Evolutionary conservation across 2,329 filamentous ascomycete species (phyloP).

Genomic region (Lasiodiplodia hormozganensis): DNA sequence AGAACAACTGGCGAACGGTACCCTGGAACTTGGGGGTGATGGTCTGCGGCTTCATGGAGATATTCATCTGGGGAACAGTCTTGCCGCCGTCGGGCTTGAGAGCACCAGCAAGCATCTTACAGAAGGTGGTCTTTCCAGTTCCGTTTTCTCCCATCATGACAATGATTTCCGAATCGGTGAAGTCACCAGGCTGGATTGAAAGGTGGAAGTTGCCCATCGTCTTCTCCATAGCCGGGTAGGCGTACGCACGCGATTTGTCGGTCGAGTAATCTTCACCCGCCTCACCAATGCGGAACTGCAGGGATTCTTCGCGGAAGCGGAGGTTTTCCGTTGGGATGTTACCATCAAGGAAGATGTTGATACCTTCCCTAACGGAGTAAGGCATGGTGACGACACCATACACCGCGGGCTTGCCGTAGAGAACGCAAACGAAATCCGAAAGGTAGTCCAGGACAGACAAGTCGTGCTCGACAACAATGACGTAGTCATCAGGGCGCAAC

Average conservation of each 20-base stretch:
- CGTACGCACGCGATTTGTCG: slow-evolving; percentile 84
- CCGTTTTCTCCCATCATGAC: slow-evolving; percentile 99
- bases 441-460: slow-evolving; percentile 98
- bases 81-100: slow-evolving; percentile 85
- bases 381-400: slow-evolving; percentile 98
- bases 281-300: slow-evolving; percentile 94
- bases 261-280: slow-evolving; percentile 85
- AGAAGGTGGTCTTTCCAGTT: slow-evolving; percentile 99
- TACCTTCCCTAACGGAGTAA: slow-evolving; percentile 95
- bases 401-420: slow-evolving; percentile 93
- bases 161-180: slow-evolving; percentile 97
- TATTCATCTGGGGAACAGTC: slow-evolving; percentile 90
- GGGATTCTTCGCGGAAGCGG: slow-evolving; percentile 95
- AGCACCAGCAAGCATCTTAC: slow-evolving; percentile 90
- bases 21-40: slow-evolving; percentile 98
- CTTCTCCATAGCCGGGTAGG: slow-evolving; percentile 91
- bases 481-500: slow-evolving; percentile 86
- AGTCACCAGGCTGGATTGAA: slow-evolving; percentile 79
- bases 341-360: slow-evolving; percentile 98
- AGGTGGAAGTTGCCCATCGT: slow-evolving; percentile 89
- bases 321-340: slow-evolving; percentile 98
- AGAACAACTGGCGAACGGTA: slow-evolving; percentile 96
- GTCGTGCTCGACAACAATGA: slow-evolving; percentile 99
- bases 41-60: slow-evolving; percentile 99
- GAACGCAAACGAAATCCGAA: slow-evolving; percentile 96